phyloP scores from a whole-genome alignment of 768 basidiomycete genomes.

The Mrakia blollopis region DNA sequence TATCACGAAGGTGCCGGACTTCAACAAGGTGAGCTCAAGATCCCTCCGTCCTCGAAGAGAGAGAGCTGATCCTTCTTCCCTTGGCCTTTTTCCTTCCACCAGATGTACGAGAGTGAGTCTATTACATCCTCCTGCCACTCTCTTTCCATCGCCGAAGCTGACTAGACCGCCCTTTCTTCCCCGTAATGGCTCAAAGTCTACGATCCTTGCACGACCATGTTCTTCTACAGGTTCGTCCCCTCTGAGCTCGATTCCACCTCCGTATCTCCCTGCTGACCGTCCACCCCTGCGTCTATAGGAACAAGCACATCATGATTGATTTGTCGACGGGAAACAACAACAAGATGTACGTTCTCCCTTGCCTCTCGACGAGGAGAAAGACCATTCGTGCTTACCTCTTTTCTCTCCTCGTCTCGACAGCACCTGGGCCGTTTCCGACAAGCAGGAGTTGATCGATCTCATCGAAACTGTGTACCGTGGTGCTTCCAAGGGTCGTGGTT shows the following conservation, averaged over 20 bases:
- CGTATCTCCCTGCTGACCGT: not conserved
- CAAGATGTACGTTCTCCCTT: constrained; percentile 68
- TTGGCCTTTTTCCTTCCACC: not conserved
- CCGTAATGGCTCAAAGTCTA: constrained; percentile 52
- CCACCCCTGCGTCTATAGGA: constrained; percentile 50
- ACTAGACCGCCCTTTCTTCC: not conserved
- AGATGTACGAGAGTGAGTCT: constrained; percentile 93
- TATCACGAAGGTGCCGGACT: constrained; percentile 95
- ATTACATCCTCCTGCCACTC: not conserved
- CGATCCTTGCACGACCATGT: constrained; percentile 70
- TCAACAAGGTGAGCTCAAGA: constrained; percentile 72
- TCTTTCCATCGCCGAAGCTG: not conserved
- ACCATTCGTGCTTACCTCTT: not conserved
- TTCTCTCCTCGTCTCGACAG: constrained; percentile 47
- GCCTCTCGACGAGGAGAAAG: not conserved
- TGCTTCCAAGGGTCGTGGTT: constrained; percentile 93
- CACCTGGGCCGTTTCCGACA: constrained; percentile 98
- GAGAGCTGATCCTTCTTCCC: not conserved
- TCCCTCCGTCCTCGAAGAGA: not conserved
- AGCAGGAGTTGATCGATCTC: constrained; percentile 98
- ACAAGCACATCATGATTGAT: constrained; percentile 99
- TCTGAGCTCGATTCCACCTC: not conserved
- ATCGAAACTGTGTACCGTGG: constrained; percentile 98
- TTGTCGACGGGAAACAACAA: constrained; percentile 99
- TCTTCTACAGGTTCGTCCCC: constrained; percentile 36